Evolutionary conservation across 2,329 filamentous ascomycete genomes (phyloP).

Genomic region (Botrytis pseudocinerea): DNA sequence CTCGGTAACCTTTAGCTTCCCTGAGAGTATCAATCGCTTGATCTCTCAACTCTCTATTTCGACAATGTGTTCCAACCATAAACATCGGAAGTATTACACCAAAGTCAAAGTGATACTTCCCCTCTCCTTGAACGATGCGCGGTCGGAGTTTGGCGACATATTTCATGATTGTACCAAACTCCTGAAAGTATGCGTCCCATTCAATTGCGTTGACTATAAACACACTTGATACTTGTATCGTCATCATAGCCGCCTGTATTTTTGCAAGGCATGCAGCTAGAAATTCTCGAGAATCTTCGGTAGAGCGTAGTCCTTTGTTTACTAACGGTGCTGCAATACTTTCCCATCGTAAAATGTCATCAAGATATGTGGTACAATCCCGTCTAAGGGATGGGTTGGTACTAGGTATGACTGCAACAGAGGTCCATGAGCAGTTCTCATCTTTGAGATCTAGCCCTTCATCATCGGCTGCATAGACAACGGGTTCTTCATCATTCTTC

Average conservation of each 20-base stretch:
- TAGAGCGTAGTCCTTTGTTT: background rate
- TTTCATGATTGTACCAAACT: constrained; percentile 25
- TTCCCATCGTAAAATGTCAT: constrained; percentile 25
- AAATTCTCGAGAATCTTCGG: constrained; percentile 1
- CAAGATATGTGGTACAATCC: constrained; percentile 23
- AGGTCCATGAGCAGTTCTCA: constrained; percentile 9
- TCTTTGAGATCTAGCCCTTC: constrained; percentile 12
- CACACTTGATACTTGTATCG: constrained; percentile 15
- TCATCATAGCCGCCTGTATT: constrained; percentile 24
- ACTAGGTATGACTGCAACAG: background rate
- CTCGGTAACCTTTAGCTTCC: constrained; percentile 22
- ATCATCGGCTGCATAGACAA: background rate
- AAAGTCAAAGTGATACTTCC: constrained; percentile 26
- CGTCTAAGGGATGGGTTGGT: background rate
- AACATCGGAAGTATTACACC: constrained; percentile 26
- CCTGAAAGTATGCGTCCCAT: constrained; percentile 22
- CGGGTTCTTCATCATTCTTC: background rate
- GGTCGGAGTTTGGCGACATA: constrained; percentile 17
- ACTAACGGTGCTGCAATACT: constrained; percentile 18
- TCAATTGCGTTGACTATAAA: constrained; percentile 22
- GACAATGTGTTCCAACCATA: constrained; percentile 25
- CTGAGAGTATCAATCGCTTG: constrained; percentile 23
- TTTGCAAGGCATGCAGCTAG: constrained; percentile 22
- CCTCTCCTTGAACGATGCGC: constrained; percentile 13
- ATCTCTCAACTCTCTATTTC: constrained; percentile 20